Base-by-base conservation (phyloP, 2,329 filamentous ascomycete genomes). In the Cladosporium sp. region DNA sequence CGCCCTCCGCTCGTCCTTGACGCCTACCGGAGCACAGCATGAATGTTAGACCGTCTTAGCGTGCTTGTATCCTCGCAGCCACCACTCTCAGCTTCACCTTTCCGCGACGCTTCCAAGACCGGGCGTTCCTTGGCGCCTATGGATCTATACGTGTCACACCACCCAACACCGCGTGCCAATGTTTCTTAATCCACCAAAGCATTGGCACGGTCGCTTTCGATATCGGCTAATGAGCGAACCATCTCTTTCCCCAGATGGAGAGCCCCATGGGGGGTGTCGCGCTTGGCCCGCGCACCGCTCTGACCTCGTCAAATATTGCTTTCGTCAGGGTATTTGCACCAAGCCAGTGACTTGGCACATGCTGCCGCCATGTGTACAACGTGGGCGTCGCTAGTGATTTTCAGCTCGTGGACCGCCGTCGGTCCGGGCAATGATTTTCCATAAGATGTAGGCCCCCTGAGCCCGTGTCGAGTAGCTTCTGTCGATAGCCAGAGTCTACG, bases 381-480 rank as follows among this genome's bases (percentile, higher is more conserved):
- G 40, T 47, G 52, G 52, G 40, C 52, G 40, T 24, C 9, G n/a
- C 19, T 28, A 3, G n/a, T 19, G 22, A 8, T 15, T 24, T 37
- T 55, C 52, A 55, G 52, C 52, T 47, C 52, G 52, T 17, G 45
- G 19, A 28, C 12, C 47, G 52, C 52, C 50, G 45, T 55, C 45
- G 19, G 52, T 55, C 52, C 52, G 52, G 40, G 28, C 39, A 20
- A 55, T 36, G 52, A 54, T 40, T 17, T 55, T 40, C 28, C 45
- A 55, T 55, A 55, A 55, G 34, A 28, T 37, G 28, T 25, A 55
- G 52, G 47, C 47, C 52, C 39, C 52, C 40, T 8, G 17, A 32
- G 37, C 20, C 40, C 20, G n/a, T 13, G 19, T 17, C 15, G 36
- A 6, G 37, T 24, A 42, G 32, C 7, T 19, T 34, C 6, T 36